Base-by-base conservation (phyloP, 106 monocot species). In the Dendrobium nobile region DNA sequence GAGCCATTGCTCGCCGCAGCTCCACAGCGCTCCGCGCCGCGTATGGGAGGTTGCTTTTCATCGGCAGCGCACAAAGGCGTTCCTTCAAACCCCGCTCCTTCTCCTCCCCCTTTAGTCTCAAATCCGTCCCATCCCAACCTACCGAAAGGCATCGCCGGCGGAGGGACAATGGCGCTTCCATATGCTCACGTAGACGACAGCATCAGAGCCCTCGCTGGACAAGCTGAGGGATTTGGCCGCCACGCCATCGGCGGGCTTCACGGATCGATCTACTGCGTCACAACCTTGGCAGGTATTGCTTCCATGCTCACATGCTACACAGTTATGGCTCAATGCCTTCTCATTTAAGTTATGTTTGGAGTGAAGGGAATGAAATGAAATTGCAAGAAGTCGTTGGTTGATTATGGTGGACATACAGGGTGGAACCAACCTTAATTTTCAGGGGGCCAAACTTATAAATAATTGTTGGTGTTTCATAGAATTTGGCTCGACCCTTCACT, bases 191-290 rank as follows among this genome's bases (percentile, higher is more conserved):
- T 83, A 24, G 96, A 93, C 77, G 9, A 58, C 28, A 85, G 72
- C 44, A 80, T 97, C 41, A 86, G 86, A 41, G 82, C 85, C 77
- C 87, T 97, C 22, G 92, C 97, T 70, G 92, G 88, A 19, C 82
- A 89, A 27, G 97, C 97, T 41, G 97, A 97, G 86, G 97, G 97
- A 9, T 97, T 94, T 82, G 97, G 94, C 77, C 88, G 88, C 26
- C 85, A 82, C 54, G 89, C 97, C 28, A 79, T 97, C 55, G 96
- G 96, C 10, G 96, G 96, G 1, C 85, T 86, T 77, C 88, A 94
- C 45, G 93, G 96, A 19, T 26, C 82, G 26, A 54, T 92, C 56
- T 90, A 92, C 79, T 85, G 82, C 85, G 96, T 97, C 77, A 97
- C 92, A 2, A 86, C 78, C 72, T 78, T 94, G 41, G 82, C 82